These are phyloP conservation scores for Chaetomiaceae sp. DNA, from an alignment of 2,329 filamentous ascomycete genomes.

Conservation along the genomic window DNA sequence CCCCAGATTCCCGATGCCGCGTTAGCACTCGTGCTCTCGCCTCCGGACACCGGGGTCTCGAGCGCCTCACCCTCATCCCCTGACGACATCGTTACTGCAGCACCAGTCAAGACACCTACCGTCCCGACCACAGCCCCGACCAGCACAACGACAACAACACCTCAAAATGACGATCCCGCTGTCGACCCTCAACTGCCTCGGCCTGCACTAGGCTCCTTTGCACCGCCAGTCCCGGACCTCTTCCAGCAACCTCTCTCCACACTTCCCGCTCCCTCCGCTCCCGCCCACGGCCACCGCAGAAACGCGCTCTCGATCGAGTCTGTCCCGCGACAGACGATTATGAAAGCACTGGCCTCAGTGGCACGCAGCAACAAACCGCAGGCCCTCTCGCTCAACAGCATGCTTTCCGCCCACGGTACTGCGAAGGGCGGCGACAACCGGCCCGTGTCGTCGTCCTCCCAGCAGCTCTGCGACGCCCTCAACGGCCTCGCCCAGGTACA, in stretches of 20 bases:
- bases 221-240: slow-evolving; percentile 26
- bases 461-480: slow-evolving; percentile 58
- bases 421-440: slow-evolving; percentile 31
- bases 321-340: slow-evolving; percentile 71
- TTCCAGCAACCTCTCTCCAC: slow-evolving; percentile 6
- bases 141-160: not conserved
- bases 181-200: slow-evolving; percentile 1
- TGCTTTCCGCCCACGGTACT: slow-evolving; percentile 44
- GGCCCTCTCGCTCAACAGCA: slow-evolving; percentile 54
- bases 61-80: not conserved
- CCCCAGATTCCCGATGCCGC: slow-evolving; percentile 23
- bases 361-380: slow-evolving; percentile 56
- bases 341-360: slow-evolving; percentile 72
- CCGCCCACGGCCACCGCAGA: slow-evolving; percentile 36
- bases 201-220: slow-evolving; percentile 13
- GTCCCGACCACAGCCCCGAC: not conserved
- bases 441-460: slow-evolving; percentile 44
- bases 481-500: slow-evolving; percentile 42
- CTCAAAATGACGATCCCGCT: slow-evolving; percentile 14
- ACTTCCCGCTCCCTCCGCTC: slow-evolving; percentile 16
- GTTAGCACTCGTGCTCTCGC: slow-evolving; percentile 19
- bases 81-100: not conserved
- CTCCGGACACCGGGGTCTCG: slow-evolving; percentile 13
- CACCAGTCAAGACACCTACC: not conserved
- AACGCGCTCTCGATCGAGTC: slow-evolving; percentile 55